These are phyloP conservation scores for Phycomyces nitens DNA, from an alignment of 192 early-diverging fungal genomes.

Conservation along the genomic window DNA sequence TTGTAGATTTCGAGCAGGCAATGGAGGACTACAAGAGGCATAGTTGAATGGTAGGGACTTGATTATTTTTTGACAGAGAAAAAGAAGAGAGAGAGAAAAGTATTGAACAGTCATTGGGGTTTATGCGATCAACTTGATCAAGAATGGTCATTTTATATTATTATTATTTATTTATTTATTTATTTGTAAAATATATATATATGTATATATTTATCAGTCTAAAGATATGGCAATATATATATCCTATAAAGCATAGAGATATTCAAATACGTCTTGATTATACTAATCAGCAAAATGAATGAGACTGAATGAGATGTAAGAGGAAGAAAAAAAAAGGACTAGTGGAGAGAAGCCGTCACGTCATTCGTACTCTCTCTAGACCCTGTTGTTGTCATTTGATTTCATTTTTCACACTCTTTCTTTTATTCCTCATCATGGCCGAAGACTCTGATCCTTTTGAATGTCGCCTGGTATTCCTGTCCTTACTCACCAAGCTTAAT, in stretches of 20 bases:
- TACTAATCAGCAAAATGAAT: too few species aligned
- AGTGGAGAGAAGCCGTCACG: neutral
- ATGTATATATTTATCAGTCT: neutral
- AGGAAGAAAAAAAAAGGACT: neutral
- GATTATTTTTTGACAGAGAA: too few species aligned
- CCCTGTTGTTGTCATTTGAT: slow-evolving; percentile 1
- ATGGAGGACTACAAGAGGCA: too few species aligned
- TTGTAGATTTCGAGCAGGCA: too few species aligned
- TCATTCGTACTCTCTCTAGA: neutral
- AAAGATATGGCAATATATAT: neutral
- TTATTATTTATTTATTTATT: neutral
- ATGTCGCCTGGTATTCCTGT: slow-evolving; percentile 47
- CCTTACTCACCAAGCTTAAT: slow-evolving; percentile 49
- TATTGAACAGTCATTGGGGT: neutral
- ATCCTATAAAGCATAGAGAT: too few species aligned
- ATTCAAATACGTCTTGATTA: too few species aligned
- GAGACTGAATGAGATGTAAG: neutral
- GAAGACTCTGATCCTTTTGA: slow-evolving; percentile 55
- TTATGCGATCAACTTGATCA: neutral
- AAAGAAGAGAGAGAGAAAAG: too few species aligned
- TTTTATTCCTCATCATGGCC: slow-evolving; percentile 19
- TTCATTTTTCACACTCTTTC: slow-evolving; percentile 11
- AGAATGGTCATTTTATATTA: too few species aligned
- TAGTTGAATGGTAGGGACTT: too few species aligned
- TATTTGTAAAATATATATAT: neutral